Evolutionary conservation across 2,329 filamentous ascomycete species (phyloP).

Genomic region (Cercospora nicotianae): DNA sequence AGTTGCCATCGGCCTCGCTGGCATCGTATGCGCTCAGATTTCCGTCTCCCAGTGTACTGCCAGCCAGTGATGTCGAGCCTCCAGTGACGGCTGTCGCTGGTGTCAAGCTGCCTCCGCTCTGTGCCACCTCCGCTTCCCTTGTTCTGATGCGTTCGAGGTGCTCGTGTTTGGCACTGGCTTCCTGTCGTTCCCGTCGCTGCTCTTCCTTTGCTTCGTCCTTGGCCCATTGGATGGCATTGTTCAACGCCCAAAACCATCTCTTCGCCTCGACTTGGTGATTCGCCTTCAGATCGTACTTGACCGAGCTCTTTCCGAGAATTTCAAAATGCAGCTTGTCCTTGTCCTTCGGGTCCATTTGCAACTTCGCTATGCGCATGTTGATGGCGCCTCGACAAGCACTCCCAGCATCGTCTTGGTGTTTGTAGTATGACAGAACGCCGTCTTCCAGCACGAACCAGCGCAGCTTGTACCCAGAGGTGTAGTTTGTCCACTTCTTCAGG

Average conservation of each 20-base stretch:
- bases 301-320: conserved; percentile 95
- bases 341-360: conserved; percentile 95
- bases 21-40: conserved; percentile 61
- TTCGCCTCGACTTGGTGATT: conserved; percentile 99
- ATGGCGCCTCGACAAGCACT: conserved; percentile 96
- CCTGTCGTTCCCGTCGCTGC: conserved; percentile 70
- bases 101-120: conserved; percentile 30
- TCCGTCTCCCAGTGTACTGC: conserved; percentile 50
- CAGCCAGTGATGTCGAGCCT: conserved; percentile 41
- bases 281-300: conserved; percentile 96
- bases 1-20: conserved; percentile 56
- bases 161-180: conserved; percentile 78
- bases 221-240: conserved; percentile 97
- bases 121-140: conserved; percentile 32
- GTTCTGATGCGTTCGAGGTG: conserved; percentile 56
- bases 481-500: conserved; percentile 99
- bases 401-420: conserved; percentile 95
- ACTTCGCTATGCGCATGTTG: conserved; percentile 93
- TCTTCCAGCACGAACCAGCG: conserved; percentile 98
- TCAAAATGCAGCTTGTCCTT: conserved; percentile 99
- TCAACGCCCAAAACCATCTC: conserved; percentile 97
- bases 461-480: conserved; percentile 93
- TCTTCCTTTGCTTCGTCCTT: conserved; percentile 97
- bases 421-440: conserved; percentile 97
- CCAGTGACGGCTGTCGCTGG: conserved; percentile 50